Conservation (phyloP, 768 basidiomycete species). For the Pleurotus tuber-regium region DNA sequence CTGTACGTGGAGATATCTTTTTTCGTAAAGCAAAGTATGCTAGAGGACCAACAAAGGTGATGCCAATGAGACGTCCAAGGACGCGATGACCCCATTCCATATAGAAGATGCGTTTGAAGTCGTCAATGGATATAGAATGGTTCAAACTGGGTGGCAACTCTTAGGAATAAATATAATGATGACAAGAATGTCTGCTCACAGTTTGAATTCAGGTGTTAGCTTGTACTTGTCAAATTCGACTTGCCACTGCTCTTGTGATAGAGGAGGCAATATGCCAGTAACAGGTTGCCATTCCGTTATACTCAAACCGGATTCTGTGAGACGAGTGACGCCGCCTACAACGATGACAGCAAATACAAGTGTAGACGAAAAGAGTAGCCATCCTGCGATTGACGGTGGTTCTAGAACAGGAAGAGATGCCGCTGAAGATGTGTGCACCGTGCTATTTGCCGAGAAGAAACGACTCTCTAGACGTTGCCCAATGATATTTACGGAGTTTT, state of each 20-base stretch:
- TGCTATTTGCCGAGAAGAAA: slow-evolving; percentile 11
- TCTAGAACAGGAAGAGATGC: slow-evolving; percentile 53
- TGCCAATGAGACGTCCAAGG: slow-evolving; percentile 83
- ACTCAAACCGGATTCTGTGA: slow-evolving; percentile 96
- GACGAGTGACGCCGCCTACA: slow-evolving; percentile 92
- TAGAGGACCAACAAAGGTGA: slow-evolving; percentile 82
- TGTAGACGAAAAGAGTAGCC: slow-evolving; percentile 83
- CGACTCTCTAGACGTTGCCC: slow-evolving; percentile 1
- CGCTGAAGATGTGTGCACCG: background rate
- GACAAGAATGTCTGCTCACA: slow-evolving; percentile 55
- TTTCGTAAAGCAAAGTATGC: slow-evolving; percentile 75
- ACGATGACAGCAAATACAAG: slow-evolving; percentile 92
- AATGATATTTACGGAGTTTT: background rate
- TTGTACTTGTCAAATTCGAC: slow-evolving; percentile 93
- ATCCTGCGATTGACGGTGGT: slow-evolving; percentile 69
- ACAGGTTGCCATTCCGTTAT: slow-evolving; percentile 98
- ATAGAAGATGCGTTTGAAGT: slow-evolving; percentile 96
- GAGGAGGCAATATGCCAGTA: slow-evolving; percentile 83
- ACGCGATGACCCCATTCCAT: slow-evolving; percentile 99
- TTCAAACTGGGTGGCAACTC: slow-evolving; percentile 61
- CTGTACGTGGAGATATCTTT: slow-evolving; percentile 62
- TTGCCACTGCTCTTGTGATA: slow-evolving; percentile 74
- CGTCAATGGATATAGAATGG: slow-evolving; percentile 78
- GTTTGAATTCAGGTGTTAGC: slow-evolving; percentile 90
- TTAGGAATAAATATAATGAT: background rate